Base-by-base conservation (phyloP, 1,284 basidiomycete species). In the Leucoagaricus sp. region DNA sequence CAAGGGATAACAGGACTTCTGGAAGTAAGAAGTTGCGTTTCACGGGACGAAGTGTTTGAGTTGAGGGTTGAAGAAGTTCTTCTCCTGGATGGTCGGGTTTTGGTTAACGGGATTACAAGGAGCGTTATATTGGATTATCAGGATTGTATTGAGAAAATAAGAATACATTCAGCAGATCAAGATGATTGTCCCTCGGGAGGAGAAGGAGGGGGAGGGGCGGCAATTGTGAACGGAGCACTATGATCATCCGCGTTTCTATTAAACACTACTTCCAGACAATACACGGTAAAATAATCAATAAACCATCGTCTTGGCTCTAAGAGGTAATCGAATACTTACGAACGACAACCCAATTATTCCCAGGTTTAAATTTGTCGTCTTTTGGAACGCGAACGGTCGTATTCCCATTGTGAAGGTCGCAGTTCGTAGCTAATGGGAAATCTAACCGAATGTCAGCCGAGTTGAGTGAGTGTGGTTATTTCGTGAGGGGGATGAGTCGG, bases 161-260 rank as follows among this genome's bases (percentile, higher is more conserved):
- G 19, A 23, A 23, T 41, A 41, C 40, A 41, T 5, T 41, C 36
- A 13, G 17, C 36, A 38, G 36, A 38, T 38, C 36, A 15, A 5
- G 40, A 41, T 41, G 12, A 28, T 10, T 46, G 31, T 12, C 12
- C 26, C 25, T 41, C 36, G 3, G 46, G 45, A 55, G 26, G 46
- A 26, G n/a, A n/a, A n/a, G n/a, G n/a, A n/a, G n/a, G n/a, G n/a
- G n/a, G n/a, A n/a, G n/a, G n/a, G n/a, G 9, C 34, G 13, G 34
- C 47, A 17, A 55, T 55, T 15, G 45, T 49, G 53, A 55, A 49
- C 17, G 46, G 45, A 40, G 53, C 9, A 19, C 53, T 55, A 19
- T 55, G 46, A 23, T 49, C 53, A 19, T 46, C 34, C 15, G 46
- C 40, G n/a, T 49, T 36, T 26, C 45, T 26, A 9, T 19, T 41